Evolutionary conservation across 2,329 filamentous ascomycete genomes (phyloP).

Genomic region (Hymenoscyphus fraxineus): DNA sequence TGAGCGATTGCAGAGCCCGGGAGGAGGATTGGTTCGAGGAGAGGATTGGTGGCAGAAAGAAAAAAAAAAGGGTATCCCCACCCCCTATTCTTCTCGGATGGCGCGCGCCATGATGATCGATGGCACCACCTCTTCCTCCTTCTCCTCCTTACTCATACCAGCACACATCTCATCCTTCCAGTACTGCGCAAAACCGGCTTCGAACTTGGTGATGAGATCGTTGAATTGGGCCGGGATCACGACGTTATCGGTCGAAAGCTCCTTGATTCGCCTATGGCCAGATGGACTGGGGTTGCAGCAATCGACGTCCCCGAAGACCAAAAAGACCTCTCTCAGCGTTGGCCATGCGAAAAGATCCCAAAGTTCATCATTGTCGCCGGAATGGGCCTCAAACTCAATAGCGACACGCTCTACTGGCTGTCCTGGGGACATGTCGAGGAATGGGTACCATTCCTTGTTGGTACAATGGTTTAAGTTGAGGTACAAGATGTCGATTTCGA

Average conservation of each 20-base stretch:
- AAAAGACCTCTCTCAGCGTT: neutral
- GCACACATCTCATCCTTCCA: neutral
- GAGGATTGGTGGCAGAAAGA: constrained; percentile 44
- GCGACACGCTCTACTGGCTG: neutral
- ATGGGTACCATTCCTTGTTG: neutral
- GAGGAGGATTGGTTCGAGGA: constrained; percentile 29
- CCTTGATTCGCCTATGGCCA: neutral
- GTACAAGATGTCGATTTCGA: no score
- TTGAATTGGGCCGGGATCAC: neutral
- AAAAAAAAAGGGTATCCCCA: no score
- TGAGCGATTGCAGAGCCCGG: constrained; percentile 37
- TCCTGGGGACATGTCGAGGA: neutral
- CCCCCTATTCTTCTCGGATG: no score
- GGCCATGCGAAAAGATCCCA: neutral
- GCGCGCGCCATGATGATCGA: no score
- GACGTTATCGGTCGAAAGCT: neutral
- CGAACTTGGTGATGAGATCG: neutral
- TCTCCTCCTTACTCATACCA: neutral
- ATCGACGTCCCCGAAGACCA: neutral
- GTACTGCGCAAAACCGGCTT: neutral
- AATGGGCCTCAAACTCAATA: neutral
- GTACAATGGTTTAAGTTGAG: neutral
- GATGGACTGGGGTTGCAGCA: neutral
- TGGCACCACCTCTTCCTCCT: no score
- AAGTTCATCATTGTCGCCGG: no score